Conservation (phyloP, 2,329 filamentous ascomycete species). For the Fusarium napiforme region DNA sequence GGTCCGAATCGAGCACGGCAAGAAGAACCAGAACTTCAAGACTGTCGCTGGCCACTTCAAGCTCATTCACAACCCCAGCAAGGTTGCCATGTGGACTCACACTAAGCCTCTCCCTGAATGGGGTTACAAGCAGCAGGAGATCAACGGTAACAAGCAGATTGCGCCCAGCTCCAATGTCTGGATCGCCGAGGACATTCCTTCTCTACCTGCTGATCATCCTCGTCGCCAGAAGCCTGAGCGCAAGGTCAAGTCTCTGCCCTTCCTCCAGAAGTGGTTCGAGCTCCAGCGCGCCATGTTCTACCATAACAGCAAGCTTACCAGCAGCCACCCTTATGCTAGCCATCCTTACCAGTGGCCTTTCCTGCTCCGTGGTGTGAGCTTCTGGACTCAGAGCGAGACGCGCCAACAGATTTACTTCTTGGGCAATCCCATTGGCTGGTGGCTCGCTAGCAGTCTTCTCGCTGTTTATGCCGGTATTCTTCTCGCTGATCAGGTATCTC, state of each 20-base stretch:
- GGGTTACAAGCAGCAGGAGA: constrained; percentile 97
- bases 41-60: constrained; percentile 95
- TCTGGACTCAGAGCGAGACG: constrained; percentile 98
- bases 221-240: constrained; percentile 81
- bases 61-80: constrained; percentile 91
- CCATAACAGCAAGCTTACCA: constrained; percentile 98
- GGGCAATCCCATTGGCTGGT: constrained; percentile 97
- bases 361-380: constrained; percentile 94
- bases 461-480: constrained; percentile 94
- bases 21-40: constrained; percentile 84
- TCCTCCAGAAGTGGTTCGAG: constrained; percentile 95
- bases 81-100: constrained; percentile 99
- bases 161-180: constrained; percentile 91
- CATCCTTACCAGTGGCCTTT: constrained; percentile 98
- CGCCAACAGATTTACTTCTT: constrained; percentile 98
- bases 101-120: constrained; percentile 95
- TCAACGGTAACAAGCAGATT: constrained; percentile 98
- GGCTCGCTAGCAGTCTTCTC: constrained; percentile 90
- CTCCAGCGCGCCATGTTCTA: constrained; percentile 98
- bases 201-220: constrained; percentile 74
- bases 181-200: constrained; percentile 92
- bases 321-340: constrained; percentile 95
- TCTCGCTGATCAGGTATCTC: constrained; percentile 90
- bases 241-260: constrained; percentile 85
- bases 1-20: constrained; percentile 87